Conservation (phyloP, 2,329 filamentous ascomycete species). For the Cladophialophora carrionii region DNA sequence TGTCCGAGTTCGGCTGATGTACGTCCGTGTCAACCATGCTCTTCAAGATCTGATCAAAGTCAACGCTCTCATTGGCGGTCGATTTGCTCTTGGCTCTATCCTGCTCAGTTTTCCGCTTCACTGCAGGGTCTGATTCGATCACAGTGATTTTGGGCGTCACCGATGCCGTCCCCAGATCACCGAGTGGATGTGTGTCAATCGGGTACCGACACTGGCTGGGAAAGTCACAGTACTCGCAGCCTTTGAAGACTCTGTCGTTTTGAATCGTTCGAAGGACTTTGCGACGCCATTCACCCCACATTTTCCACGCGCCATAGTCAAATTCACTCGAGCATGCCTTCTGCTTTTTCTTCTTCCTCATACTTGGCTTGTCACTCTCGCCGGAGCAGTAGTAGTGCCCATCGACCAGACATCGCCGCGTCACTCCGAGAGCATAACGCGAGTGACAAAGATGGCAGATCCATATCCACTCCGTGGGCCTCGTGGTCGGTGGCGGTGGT, state of each 20-base stretch:
- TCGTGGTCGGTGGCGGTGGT: constrained; percentile 25
- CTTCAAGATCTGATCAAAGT: constrained; percentile 26
- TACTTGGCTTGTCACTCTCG: constrained; percentile 29
- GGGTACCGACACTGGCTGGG: constrained; percentile 37
- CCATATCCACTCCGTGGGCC: constrained; percentile 53
- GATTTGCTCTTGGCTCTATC: constrained; percentile 3
- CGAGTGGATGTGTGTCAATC: constrained; percentile 13
- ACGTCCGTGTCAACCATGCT: constrained; percentile 9
- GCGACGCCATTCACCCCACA: constrained; percentile 50
- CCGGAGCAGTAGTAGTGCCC: constrained; percentile 60
- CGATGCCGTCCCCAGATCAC: background rate
- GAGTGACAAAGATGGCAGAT: constrained; percentile 56
- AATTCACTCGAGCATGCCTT: constrained; percentile 56
- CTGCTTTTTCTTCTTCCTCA: constrained; percentile 43
- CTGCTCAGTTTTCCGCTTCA: background rate
- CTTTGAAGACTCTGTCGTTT: constrained; percentile 17
- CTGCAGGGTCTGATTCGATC: background rate
- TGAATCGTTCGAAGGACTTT: constrained; percentile 23
- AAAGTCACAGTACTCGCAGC: constrained; percentile 37
- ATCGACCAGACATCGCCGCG: constrained; percentile 58
- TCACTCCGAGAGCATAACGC: constrained; percentile 54
- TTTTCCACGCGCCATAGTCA: constrained; percentile 58
- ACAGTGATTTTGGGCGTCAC: background rate
- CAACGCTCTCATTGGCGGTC: constrained; percentile 23
- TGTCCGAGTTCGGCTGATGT: background rate